phyloP scores from a whole-genome alignment of 176 grass and related monocot genomes.

The Oropetium thomaeum region DNA sequence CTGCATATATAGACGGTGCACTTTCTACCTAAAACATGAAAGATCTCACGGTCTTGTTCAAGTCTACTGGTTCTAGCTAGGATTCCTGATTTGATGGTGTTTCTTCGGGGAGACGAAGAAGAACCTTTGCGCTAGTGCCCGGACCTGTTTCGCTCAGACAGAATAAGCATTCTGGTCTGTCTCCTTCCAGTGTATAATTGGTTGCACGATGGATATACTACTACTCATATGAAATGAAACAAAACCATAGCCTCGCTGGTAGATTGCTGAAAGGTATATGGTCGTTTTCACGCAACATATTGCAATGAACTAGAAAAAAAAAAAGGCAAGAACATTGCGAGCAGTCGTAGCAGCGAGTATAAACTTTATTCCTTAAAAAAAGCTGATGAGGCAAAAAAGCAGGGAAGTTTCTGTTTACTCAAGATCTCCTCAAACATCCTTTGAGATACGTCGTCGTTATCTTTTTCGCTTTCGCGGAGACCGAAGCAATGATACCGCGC shows the following conservation, averaged over 20 bases:
- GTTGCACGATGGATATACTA: neutral
- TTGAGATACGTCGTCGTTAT: slow-evolving; percentile 19
- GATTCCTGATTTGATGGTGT: slow-evolving; percentile 30
- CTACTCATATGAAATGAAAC: neutral
- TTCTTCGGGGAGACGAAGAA: slow-evolving; percentile 15
- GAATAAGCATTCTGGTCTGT: slow-evolving; percentile 29
- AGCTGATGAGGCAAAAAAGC: slow-evolving; percentile 2
- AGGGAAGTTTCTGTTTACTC: slow-evolving; percentile 42
- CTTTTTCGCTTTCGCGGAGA: slow-evolving; percentile 30
- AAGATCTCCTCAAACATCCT: slow-evolving; percentile 15
- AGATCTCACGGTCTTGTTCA: slow-evolving; percentile 1
- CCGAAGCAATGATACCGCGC: slow-evolving; percentile 43
- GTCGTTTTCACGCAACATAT: neutral
- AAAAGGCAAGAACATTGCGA: neutral
- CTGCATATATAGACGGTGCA: slow-evolving; percentile 5
- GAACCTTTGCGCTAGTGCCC: slow-evolving; percentile 42
- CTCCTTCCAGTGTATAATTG: neutral
- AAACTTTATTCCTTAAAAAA: slow-evolving; percentile 19
- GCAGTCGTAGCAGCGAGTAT: neutral
- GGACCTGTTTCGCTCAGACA: slow-evolving; percentile 24
- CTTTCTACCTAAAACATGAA: slow-evolving; percentile 31
- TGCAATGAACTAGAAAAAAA: neutral
- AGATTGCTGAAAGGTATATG: neutral
- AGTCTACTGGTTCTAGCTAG: slow-evolving; percentile 8
- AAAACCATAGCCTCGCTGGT: neutral